Evolutionary conservation across 2,329 filamentous ascomycete species (phyloP), one percentile per base, ranked within the genome.

Genomic region (Madurella fahalii): DNA sequence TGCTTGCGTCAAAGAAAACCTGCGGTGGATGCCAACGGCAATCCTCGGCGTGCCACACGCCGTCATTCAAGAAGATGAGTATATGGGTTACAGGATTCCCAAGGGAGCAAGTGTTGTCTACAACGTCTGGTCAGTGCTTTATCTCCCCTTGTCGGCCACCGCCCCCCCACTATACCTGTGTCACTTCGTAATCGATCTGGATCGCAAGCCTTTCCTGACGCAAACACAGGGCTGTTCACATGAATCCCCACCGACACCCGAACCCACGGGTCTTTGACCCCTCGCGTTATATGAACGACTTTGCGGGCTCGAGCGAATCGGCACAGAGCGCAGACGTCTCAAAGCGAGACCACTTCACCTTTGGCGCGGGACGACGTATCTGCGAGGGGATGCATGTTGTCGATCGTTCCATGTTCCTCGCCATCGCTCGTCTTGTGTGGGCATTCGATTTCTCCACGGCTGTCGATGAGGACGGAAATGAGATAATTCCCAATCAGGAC

Each of bases 361-460:
- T 80, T 51, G 80, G 80, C n/a, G 75, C 74, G 17, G 80, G 80
- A 0, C 70, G 80, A 3, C 71, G 81, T n/a, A 73, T 83, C 40
- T 85, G 82, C 62, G 79, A 76, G 4, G 82, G 81, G 0, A 76
- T 79, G 39, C 77, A 81, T 42, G 68, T 83, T 0, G 77, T 77
- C 0, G 74, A 77, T 46, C 71, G 72, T 1, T 72, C 69, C 7
- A 58, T 80, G 13, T 78, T 76, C 56, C 66, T 80, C 9, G 69
- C 63, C 13, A 72, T 78, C 34, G 68, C 76, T 2, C 68, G 75
- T 1, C 66, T 79, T n/a, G 61, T 78, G 42, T 79, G 76, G 74
- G 72, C 71, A 1, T 78, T 75, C 41, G 42, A 58, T 11, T 48
- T 64, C 37, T 46, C 30, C 13, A 48, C 34, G 42, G 56, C 50